Base-by-base conservation (phyloP, 108 stramenopile genomes). In the Cyclotella baltica region DNA sequence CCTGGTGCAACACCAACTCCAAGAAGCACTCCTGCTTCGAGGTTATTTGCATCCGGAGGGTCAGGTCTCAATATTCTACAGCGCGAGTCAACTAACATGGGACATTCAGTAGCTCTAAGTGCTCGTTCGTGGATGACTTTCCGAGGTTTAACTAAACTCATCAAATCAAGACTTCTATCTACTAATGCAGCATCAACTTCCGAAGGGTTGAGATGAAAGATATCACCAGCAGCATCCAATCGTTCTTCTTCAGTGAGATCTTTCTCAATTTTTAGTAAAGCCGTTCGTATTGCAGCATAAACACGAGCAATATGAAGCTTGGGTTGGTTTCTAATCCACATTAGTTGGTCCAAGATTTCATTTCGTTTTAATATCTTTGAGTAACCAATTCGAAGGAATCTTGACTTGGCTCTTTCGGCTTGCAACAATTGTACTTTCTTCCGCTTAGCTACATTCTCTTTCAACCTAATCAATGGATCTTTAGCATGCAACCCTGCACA, bases 281-380 rank as follows among this genome's bases (percentile, higher is more conserved):
- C 59, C 3, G 23, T 23, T 47, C 76, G 59, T 22, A 77, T 29
- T 15, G 38, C 70, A 9, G 58, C 76, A 33, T 62, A n/a, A 15
- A 77, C 29, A 28, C 40, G 57, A 4, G 58, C 28, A 33, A 61
- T 22, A 22, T 23, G 46, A 62, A 77, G 63, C 19, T 77, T 77
- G 6, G 76, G 69, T 13, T 70, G 70, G 59, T 77, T 77, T 2
- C 76, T 25, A 20, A 71, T 72, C 76, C 76, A 77, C 76, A 77
- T 67, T 15, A 47, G 10, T 43, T 77, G 69, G 10, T 77, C 76
- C 27, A 77, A 38, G n/a, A 48, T 16, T 29, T 31, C 36, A 35
- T 77, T 77, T n/a, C 76, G 48, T 62, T 71, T 37, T 46, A 33
- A 30, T 62, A 61, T 72, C 29, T 46, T 58, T 31, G 50, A 20